Conservation (phyloP, 345 rosid genomes). For the Salix arbutifolia region DNA sequence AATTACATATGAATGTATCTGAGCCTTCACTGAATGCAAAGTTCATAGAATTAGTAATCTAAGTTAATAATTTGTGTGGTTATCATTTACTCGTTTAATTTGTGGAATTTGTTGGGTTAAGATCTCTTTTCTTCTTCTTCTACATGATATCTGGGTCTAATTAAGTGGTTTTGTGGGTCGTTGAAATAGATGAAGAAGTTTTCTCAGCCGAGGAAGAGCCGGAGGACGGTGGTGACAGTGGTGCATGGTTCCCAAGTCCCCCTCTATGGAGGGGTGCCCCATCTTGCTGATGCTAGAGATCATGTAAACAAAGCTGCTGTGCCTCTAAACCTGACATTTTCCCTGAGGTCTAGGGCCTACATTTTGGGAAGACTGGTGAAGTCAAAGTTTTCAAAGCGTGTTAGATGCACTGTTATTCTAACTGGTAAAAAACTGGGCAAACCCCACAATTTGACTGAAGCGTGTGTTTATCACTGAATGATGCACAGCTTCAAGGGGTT, state of each 20-base stretch:
- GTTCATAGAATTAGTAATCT: background rate
- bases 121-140: background rate
- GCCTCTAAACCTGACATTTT: constrained; percentile 75
- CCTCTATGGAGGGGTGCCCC: constrained; percentile 67
- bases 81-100: background rate
- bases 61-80: background rate
- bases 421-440: constrained; percentile 56
- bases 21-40: background rate
- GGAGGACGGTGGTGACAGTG: constrained; percentile 38
- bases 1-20: background rate
- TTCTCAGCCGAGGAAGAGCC: constrained; percentile 53
- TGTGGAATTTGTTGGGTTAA: background rate
- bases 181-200: constrained; percentile 66
- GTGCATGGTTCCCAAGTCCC: constrained; percentile 77
- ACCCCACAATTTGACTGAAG: constrained; percentile 42
- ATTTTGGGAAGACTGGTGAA: constrained; percentile 49
- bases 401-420: constrained; percentile 61
- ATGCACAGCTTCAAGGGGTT: background rate
- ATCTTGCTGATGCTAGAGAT: constrained; percentile 29
- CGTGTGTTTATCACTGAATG: constrained; percentile 44
- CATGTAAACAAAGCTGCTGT: constrained; percentile 39
- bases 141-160: background rate
- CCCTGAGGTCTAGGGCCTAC: constrained; percentile 73
- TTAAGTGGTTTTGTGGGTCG: background rate
- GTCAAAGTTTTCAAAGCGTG: constrained; percentile 50